These are phyloP conservation scores for Durusdinium trenchii DNA, from an alignment of 73 alveolate genomes.

Conservation along the genomic window DNA sequence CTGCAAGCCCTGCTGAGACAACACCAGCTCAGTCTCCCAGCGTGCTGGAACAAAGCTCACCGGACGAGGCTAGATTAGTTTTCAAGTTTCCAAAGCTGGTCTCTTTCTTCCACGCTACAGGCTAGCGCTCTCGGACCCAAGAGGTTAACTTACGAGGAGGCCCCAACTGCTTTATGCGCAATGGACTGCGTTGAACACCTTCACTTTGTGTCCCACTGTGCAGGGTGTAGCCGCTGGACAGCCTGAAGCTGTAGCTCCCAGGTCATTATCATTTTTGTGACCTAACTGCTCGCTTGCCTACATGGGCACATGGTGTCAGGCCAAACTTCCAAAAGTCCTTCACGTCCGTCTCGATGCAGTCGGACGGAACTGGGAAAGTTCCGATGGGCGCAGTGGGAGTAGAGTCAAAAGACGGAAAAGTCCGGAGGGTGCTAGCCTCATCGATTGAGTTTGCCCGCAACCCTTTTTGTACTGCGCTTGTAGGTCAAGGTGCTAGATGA, in stretches of 20 bases:
- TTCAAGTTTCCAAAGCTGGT: no score
- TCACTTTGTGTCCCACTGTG: not conserved
- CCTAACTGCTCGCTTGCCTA: not conserved
- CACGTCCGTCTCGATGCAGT: not conserved
- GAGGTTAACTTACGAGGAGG: no score
- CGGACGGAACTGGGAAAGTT: not conserved
- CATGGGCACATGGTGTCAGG: not conserved
- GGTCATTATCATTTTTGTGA: not conserved
- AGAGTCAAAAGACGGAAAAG: not conserved
- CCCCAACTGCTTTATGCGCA: no score
- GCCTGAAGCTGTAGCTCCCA: not conserved
- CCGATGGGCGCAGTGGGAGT: not conserved
- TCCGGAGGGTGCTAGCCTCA: not conserved
- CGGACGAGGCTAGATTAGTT: no score
- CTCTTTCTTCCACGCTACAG: no score
- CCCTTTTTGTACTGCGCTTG: no score
- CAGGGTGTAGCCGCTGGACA: not conserved
- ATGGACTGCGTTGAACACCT: no score
- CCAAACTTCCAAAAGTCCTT: not conserved
- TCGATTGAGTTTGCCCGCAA: no score
- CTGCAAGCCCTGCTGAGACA: no score
- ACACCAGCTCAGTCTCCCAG: no score
- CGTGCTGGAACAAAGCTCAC: no score
- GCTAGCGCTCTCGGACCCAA: no score
- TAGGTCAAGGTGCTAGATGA: not conserved